Base-by-base conservation (phyloP, 2,329 filamentous ascomycete species). In the Sarocladium strictum region DNA sequence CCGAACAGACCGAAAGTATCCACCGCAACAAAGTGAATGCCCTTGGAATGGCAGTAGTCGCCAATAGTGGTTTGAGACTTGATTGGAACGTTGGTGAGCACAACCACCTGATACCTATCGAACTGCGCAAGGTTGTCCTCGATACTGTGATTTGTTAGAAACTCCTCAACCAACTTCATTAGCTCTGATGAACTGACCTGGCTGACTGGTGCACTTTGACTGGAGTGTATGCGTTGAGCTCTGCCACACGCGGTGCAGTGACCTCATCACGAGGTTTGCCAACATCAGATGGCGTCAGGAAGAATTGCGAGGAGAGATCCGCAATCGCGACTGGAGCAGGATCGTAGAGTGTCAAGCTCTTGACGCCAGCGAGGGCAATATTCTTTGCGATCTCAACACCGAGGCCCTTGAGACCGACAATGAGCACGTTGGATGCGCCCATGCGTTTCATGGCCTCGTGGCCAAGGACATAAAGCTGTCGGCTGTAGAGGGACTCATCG, bases 381-480 rank as follows among this genome's bases (percentile, higher is more conserved):
- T 99, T 99, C 81, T 99, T 99, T 66, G 94, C 93, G 64, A 99
- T 94, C 74, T 99, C 94, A 55, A 97, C 93, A 76, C 94, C 94
- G 38, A 99, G 82, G 53, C 94, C 94, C 71, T 94, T 93, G 62
- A 97, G 77, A 60, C 94, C 94, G 58, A 93, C 88, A 55, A 99
- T 80, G 53, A 99, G 87, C 57, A 99, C 83, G 67, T 97, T 95
- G 54, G 94, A 97, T 58, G 91, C 89, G 66, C 92, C 84, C 94
- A 99, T 99, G 66, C 94, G 91, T 80, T 96, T 97, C 94, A 99
- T 99, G 61, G 94, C 94, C 72, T 86, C 84, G 64, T 87, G 84
- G 59, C 84, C 84, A 53, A 86, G 70, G 57, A 87, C 85, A 66
- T 87, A 87, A 63, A 88, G 84, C 73, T 88, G 85, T 67, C 85